Evolutionary conservation across 2,329 filamentous ascomycete genomes (phyloP).

Genomic region (Aureobasidium vineae): DNA sequence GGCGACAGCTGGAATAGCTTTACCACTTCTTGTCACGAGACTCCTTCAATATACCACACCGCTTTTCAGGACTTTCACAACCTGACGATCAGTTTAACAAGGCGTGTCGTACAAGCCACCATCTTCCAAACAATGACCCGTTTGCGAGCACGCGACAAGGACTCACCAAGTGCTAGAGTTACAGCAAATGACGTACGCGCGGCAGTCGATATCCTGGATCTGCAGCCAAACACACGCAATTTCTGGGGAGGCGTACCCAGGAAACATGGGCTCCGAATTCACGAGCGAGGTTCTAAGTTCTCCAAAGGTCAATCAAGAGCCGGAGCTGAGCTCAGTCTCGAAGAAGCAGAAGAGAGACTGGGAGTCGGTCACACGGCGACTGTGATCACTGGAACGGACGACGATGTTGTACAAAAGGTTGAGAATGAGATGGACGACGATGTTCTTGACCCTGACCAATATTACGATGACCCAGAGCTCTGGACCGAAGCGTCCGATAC

Average conservation of each 20-base stretch:
- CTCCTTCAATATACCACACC: slow-evolving; percentile 70
- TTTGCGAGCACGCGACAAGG: slow-evolving; percentile 52
- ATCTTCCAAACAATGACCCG: slow-evolving; percentile 70
- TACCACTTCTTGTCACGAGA: slow-evolving; percentile 47
- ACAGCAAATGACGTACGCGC: slow-evolving; percentile 51
- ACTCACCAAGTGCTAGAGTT: slow-evolving; percentile 33
- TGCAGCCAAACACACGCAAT: slow-evolving; percentile 47
- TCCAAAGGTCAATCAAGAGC: neutral
- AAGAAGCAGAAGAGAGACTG: slow-evolving; percentile 47
- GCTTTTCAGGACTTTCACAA: slow-evolving; percentile 74
- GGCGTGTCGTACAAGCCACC: slow-evolving; percentile 65
- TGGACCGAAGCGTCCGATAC: slow-evolving; percentile 33
- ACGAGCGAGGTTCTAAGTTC: slow-evolving; percentile 30
- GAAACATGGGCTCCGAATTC: slow-evolving; percentile 54
- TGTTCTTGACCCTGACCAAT: slow-evolving; percentile 45
- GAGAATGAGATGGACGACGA: slow-evolving; percentile 37
- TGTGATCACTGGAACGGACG: neutral
- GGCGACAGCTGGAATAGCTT: slow-evolving; percentile 67
- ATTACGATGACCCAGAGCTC: slow-evolving; percentile 45
- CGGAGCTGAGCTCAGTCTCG: slow-evolving; percentile 37
- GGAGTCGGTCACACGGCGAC: slow-evolving; percentile 24
- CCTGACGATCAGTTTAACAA: slow-evolving; percentile 65
- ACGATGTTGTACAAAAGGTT: slow-evolving; percentile 11
- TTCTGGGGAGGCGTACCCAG: slow-evolving; percentile 56
- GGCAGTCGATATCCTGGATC: slow-evolving; percentile 54